Conservation (phyloP, 1,139 yeast genomes). For the Pneumocystis wakefieldiae region DNA sequence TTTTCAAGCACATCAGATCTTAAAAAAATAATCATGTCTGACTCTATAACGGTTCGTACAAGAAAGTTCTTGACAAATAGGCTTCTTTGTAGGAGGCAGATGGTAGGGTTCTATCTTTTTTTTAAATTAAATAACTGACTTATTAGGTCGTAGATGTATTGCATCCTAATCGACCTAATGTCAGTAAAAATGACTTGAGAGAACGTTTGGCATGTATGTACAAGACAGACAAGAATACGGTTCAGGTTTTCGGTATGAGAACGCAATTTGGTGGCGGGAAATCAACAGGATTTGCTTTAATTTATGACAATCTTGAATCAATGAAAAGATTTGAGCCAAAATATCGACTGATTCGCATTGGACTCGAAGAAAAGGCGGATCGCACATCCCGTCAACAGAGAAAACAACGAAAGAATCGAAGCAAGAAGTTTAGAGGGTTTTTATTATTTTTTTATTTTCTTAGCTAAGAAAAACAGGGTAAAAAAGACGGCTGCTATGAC, state of each 20-base stretch:
- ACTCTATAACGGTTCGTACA: conserved; percentile 99
- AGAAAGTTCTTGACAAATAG: conserved; percentile 85
- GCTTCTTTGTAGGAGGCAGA: conserved; percentile 98
- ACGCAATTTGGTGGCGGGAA: conserved; percentile 99
- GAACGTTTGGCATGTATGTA: conserved; percentile 90
- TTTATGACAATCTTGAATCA: conserved; percentile 95
- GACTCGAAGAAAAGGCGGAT: conserved; percentile 89
- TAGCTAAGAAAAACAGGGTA: background rate
- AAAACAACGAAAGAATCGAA: conserved; percentile 98
- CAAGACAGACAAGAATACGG: conserved; percentile 98
- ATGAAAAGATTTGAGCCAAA: conserved; percentile 98
- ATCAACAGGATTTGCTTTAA: conserved; percentile 98
- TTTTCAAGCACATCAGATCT: background rate
- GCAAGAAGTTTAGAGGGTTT: conserved; percentile 9
- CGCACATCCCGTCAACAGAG: conserved; percentile 99
- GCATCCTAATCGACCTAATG: conserved; percentile 99
- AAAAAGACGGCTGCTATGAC: background rate
- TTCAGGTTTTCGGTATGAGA: conserved; percentile 98
- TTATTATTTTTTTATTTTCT: background rate
- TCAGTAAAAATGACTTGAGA: conserved; percentile 98
- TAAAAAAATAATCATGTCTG: conserved; percentile 22
- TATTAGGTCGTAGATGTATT: conserved; percentile 64
- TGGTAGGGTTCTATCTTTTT: conserved; percentile 33
- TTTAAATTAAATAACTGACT: background rate
- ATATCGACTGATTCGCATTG: conserved; percentile 98